Evolutionary conservation across 2,329 filamentous ascomycete species (phyloP), one percentile per base, ranked within the genome.

Genomic region (Scorias spongiosa): DNA sequence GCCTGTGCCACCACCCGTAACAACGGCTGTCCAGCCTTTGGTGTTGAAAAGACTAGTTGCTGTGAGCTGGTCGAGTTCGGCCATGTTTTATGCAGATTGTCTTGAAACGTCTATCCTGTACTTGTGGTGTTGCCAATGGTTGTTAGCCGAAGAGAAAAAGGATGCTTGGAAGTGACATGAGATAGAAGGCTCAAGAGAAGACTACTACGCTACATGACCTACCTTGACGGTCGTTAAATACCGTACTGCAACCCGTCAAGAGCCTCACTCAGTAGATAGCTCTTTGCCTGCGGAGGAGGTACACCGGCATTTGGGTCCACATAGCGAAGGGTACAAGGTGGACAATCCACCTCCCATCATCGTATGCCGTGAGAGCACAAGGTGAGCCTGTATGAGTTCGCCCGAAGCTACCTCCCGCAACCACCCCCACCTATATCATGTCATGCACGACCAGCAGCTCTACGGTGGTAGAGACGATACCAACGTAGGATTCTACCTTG

Each of bases 1-100:
- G 7, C 68, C 68, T 2, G 62, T 66, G 10, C 67, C 66, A 29
- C 66, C 67, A 26, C 65, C 66, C 10, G 66, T 69, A 12, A 70
- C 60, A 34, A 70, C 59, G 34, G 65, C 62, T 43, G 62, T 54
- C 53, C 60, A 63, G 44, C 55, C 57, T 50, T 59, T 61, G 49
- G 64, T 56, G 44, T 62, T 59, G 54, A 66, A 66, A 40, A 65
- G 59, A 9, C 6, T 28, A 15, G 5, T 40, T 12, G 17, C 38
- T 11, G 20, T 14, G 11, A 40, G 18, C 18, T 54, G 49, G n/a
- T 49, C 50, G 26, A 56, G 7, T 32, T 49, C 38, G 18, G 32
- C 32, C 32, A 36, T 36, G 29, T 12, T 9, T 12, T 4, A 12
- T 36, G 12, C 15, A 36, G 15, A 12, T 15, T 12, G 11, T 36